Evolutionary conservation across 2,329 filamentous ascomycete species (phyloP).

Genomic region (Neoascochyta sp.): DNA sequence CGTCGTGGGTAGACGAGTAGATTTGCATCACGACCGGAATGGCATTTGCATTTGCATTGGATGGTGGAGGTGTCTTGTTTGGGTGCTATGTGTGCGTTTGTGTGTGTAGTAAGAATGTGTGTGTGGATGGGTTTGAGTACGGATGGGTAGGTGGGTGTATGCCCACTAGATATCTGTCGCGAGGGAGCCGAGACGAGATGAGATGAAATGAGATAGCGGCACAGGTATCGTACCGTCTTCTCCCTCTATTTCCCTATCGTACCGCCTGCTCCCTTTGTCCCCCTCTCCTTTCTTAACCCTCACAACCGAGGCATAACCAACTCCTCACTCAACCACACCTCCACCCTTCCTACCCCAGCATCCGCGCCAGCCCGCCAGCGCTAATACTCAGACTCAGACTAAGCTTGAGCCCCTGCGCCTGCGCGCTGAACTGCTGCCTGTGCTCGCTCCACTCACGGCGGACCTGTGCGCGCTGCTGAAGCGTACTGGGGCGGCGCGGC

Average conservation of each 20-base stretch:
- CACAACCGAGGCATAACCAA: too few relatives aligned
- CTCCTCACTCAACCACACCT: too few relatives aligned
- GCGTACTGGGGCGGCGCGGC: slow-evolving; percentile 9
- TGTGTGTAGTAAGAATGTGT: background rate
- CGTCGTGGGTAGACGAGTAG: too few relatives aligned
- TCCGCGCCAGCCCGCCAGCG: slow-evolving; percentile 20
- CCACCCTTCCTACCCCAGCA: slow-evolving; percentile 16
- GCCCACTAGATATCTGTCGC: too few relatives aligned
- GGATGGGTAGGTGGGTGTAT: background rate
- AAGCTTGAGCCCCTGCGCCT: slow-evolving; percentile 26
- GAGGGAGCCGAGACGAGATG: too few relatives aligned
- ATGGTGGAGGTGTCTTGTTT: too few relatives aligned
- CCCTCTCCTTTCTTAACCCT: too few relatives aligned
- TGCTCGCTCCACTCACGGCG: slow-evolving; percentile 26
- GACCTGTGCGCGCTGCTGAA: slow-evolving; percentile 23
- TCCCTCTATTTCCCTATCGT: too few relatives aligned
- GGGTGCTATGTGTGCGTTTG: background rate
- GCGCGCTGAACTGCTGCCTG: slow-evolving; percentile 21
- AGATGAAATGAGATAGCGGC: too few relatives aligned
- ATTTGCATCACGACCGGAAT: too few relatives aligned
- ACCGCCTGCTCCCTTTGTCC: too few relatives aligned
- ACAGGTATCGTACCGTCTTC: too few relatives aligned
- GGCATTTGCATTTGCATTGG: background rate
- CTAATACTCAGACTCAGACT: slow-evolving; percentile 30
- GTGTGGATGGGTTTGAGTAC: background rate